A percentile compares a stretch with the other conserved stretches of the same genome.
phyloP scores from a whole-genome alignment of 192 early-diverging fungal species.

The Pilaira anomala region DNA sequence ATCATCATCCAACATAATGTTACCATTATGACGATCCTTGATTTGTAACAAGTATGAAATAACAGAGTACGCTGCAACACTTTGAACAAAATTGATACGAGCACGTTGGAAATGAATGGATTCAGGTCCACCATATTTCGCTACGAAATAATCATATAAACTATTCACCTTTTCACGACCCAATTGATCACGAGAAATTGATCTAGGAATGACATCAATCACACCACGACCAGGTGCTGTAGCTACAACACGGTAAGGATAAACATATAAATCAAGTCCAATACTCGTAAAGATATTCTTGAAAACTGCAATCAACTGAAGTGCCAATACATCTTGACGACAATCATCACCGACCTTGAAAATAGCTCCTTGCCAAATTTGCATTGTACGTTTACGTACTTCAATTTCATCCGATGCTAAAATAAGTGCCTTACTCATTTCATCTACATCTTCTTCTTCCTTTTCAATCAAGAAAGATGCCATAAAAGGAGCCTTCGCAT shows the following conservation, averaged over 20 bases:
- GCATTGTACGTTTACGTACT: constrained; percentile 40
- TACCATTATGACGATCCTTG: constrained; percentile 99
- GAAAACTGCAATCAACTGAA: constrained; percentile 97
- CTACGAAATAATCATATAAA: constrained; percentile 93
- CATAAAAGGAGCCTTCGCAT: constrained; percentile 99
- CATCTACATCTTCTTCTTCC: constrained; percentile 53
- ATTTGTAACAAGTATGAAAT: constrained; percentile 94
- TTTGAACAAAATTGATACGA: constrained; percentile 91
- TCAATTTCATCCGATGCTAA: constrained; percentile 34
- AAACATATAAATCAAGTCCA: constrained; percentile 93
- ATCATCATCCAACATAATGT: constrained; percentile 97
- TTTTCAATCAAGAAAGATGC: constrained; percentile 90
- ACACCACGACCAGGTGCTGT: constrained; percentile 97
- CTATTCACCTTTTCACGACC: constrained; percentile 98
- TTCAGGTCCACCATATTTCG: constrained; percentile 87
- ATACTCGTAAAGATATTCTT: constrained; percentile 91
- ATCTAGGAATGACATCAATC: constrained; percentile 97
- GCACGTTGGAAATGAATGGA: constrained; percentile 87
- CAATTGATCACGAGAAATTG: constrained; percentile 96
- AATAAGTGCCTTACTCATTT: constrained; percentile 44
- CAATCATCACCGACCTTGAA: constrained; percentile 99
- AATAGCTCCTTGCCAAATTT: constrained; percentile 83
- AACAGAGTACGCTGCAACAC: constrained; percentile 92
- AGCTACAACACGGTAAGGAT: constrained; percentile 95
- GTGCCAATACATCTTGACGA: constrained; percentile 95